Evolutionary conservation across 2,329 filamentous ascomycete genomes (phyloP), one percentile per base, ranked within the genome.

Genomic region (Fusarium xyrophilum): DNA sequence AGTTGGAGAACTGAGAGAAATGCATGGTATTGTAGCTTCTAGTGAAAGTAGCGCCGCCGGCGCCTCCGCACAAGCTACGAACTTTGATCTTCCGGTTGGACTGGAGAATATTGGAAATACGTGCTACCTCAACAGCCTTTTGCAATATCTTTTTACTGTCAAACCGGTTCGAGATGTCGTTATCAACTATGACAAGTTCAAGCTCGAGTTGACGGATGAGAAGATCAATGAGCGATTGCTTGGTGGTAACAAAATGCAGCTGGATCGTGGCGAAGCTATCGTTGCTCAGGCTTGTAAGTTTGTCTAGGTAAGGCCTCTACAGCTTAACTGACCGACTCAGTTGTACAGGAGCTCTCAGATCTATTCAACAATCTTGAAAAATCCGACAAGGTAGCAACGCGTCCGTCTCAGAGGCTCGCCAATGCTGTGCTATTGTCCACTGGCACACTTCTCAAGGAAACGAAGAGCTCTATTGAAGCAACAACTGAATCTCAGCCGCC

Each of bases 71-170:
- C 65, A 55, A 39, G 57, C 73, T 6, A 74, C 75, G 17, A 74
- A 82, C 57, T 73, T 80, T 47, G 82, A 86, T 32, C 89, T 92
- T 78, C 96, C 96, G 1, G 92, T 97, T 25, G 96, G 96, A 0
- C 85, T 98, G 9, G 87, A 89, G 67, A 99, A 98, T 72, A 97
- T 98, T 60, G 94, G 96, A 62, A 99, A 99, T 75, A 99, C 96
- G 0, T 99, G 96, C 78, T 99, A 99, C 74, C 85, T 99, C 56
- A 99, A 99, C 82, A 98, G 95, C 79, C 86, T 99, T 50, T 84
- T 99, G 13, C 96, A 99, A 74, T 98, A 97, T 76, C 91, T 97
- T 70, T 97, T 97, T 77, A 96, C 94, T 0, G 88, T 98, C 57
- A 90, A 89, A 65, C 89, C 92, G 4, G 84, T 98, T 32, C 88